A percentile compares a stretch with the other conserved stretches of the same genome.
phyloP scores from a whole-genome alignment of 441 rosid species.

The Gossypium lobatum region DNA sequence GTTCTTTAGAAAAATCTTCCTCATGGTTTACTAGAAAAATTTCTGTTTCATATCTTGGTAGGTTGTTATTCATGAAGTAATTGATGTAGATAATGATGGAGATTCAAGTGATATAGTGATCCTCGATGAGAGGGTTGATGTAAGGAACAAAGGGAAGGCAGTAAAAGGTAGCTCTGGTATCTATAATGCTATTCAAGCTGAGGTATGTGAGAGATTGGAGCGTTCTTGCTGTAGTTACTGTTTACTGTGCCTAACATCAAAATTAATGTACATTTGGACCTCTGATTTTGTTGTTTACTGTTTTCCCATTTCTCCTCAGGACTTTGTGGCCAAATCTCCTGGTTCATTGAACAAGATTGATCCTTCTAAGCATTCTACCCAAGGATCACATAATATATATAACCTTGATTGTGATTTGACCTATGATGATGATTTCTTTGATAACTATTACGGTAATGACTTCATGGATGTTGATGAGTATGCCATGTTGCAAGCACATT shows the following conservation, averaged over 20 bases:
- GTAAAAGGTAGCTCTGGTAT: slow-evolving; percentile 23
- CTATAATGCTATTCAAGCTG: slow-evolving; percentile 21
- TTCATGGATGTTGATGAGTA: slow-evolving; percentile 37
- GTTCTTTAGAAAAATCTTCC: neutral
- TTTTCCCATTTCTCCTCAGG: slow-evolving; percentile 18
- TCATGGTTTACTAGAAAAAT: neutral
- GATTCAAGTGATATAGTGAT: slow-evolving; percentile 35
- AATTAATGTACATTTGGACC: neutral
- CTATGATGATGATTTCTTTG: slow-evolving; percentile 31
- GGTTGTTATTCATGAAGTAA: slow-evolving; percentile 41
- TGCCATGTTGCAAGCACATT: slow-evolving; percentile 53
- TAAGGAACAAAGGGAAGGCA: slow-evolving; percentile 57
- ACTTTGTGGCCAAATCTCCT: slow-evolving; percentile 19
- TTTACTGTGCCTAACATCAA: neutral
- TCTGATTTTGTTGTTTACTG: neutral
- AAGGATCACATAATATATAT: slow-evolving; percentile 29
- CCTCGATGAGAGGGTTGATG: slow-evolving; percentile 32
- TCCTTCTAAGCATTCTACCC: slow-evolving; percentile 19
- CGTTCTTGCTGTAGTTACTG: neutral
- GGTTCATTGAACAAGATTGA: slow-evolving; percentile 13
- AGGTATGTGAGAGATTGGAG: slow-evolving; percentile 23
- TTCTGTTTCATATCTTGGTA: slow-evolving; percentile 17
- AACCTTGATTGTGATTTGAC: slow-evolving; percentile 32
- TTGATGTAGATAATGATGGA: slow-evolving; percentile 54
- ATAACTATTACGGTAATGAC: slow-evolving; percentile 23